Base-by-base conservation (phyloP, 2,329 filamentous ascomycete species). In the Xylaria arbuscula region DNA sequence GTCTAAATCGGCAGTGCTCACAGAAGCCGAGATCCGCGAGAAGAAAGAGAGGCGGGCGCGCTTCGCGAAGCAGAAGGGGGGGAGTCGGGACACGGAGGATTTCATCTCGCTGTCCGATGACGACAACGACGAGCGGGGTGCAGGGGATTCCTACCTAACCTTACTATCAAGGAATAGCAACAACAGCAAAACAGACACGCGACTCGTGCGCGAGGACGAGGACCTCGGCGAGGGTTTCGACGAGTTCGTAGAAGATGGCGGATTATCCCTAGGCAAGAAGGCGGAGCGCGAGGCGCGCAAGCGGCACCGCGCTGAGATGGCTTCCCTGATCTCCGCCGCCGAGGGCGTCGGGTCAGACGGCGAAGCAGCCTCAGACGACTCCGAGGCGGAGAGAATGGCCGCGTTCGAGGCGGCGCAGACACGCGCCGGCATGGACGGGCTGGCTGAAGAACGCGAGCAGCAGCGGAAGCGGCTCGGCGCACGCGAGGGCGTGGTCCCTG, bases 191-290 rank as follows among this genome's bases (percentile, higher is more conserved):
- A 10, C 86, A 60, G 87, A 94, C 69, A 92, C 91, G 6, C 87
- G 95, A 1, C 86, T 98, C 1, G 87, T 94, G 6, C 88, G 86
- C 50, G 94, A 98, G 40, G 95, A 98, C 74, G 95, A 98, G 77
- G 93, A 98, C 76, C 87, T 98, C 0, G 93, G 92, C 45, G 96
- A 98, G 81, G 94, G 94, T 0, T 98, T 97, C 74, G 95, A 98
- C 68, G 91, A 95, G 63, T 97, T 93, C 74, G 93, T 96, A 9
- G 92, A 96, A 48, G 93, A 97, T 76, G 93, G 92, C 9, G 88
- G 89, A 8, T 88, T 98, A 10, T 88, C 92, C 1, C 84, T 98
- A 0, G 93, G 94, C 40, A 89, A 87, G 70, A 92, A 92, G 69
- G 93, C 93, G 0, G 93, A 96, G 80, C 88, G 87, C 22, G 92